Evolutionary conservation across 805 yeast species (phyloP).

Genomic region (Candida qinlingensis): DNA sequence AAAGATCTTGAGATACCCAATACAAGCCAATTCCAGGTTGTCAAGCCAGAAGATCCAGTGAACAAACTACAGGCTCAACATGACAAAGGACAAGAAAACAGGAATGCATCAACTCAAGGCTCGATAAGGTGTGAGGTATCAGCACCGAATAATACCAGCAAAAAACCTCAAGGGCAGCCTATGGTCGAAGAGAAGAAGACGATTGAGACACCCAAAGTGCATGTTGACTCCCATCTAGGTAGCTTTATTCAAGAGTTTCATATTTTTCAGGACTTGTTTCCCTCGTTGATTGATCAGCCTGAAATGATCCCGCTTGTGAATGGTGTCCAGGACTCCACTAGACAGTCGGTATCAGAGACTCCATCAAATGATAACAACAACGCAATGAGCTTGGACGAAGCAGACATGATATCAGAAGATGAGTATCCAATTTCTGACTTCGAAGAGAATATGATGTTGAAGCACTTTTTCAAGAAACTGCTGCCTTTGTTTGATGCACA

Average conservation of each 20-base stretch:
- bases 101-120: too few species aligned
- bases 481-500: slow-evolving; percentile 53
- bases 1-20: neutral
- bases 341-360: neutral
- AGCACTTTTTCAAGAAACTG: slow-evolving; percentile 50
- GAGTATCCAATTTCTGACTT: slow-evolving; percentile 27
- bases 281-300: slow-evolving; percentile 15
- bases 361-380: neutral
- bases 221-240: slow-evolving; percentile 5
- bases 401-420: neutral
- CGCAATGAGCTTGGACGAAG: neutral
- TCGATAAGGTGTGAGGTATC: too few species aligned
- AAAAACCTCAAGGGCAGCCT: neutral
- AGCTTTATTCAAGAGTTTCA: slow-evolving; percentile 20
- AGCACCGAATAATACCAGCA: too few species aligned
- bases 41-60: neutral
- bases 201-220: neutral
- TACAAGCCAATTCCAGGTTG: neutral
- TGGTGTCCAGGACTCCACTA: slow-evolving; percentile 4
- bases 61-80: neutral
- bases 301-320: slow-evolving; percentile 15
- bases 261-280: slow-evolving; percentile 23
- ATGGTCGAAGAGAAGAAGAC: neutral
- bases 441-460: slow-evolving; percentile 50
- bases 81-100: too few species aligned